These are phyloP conservation scores for Cryptococcus sp. DNA, from an alignment of 1,284 basidiomycete genomes.

Conservation along the genomic window DNA sequence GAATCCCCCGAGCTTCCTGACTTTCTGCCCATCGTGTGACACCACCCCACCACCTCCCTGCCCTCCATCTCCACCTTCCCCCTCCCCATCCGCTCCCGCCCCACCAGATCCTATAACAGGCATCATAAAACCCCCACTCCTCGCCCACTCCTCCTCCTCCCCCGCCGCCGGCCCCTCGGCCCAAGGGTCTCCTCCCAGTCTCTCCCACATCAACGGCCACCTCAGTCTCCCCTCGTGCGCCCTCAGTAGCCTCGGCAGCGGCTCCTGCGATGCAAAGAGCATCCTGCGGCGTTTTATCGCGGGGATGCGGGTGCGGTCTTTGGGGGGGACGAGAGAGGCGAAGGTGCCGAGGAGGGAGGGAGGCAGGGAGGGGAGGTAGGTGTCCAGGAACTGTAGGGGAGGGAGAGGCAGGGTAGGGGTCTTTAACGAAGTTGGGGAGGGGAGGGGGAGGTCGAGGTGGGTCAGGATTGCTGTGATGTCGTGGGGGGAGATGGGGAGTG, in stretches of 20 bases:
- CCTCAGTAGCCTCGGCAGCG: constrained; percentile 16
- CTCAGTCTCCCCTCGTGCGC: constrained; percentile 35
- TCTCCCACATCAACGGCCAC: constrained; percentile 48
- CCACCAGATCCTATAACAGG: too few relatives aligned
- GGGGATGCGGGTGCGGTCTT: constrained; percentile 32
- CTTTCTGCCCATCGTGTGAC: constrained; percentile 26
- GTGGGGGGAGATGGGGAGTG: constrained; percentile 19
- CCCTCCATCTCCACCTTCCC: too few relatives aligned
- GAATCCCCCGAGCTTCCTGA: constrained; percentile 44
- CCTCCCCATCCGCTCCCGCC: too few relatives aligned
- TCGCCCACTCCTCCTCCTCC: constrained; percentile 36
- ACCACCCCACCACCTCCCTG: too few relatives aligned
- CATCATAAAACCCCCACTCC: constrained; percentile 26
- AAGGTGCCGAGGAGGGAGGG: constrained; percentile 27
- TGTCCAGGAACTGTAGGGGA: constrained; percentile 30
- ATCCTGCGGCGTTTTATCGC: constrained; percentile 39
- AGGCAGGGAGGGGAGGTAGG: constrained; percentile 28
- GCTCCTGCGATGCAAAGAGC: background rate
- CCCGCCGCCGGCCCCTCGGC: constrained; percentile 16
- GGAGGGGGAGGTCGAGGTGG: constrained; percentile 26
- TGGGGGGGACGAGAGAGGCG: constrained; percentile 24
- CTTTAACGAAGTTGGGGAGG: background rate
- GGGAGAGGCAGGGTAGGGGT: constrained; percentile 19
- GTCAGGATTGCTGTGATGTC: constrained; percentile 24
- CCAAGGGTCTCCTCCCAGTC: constrained; percentile 36